Conservation (phyloP, 768 basidiomycete genomes). For the Phlegmacium glaucopus region DNA sequence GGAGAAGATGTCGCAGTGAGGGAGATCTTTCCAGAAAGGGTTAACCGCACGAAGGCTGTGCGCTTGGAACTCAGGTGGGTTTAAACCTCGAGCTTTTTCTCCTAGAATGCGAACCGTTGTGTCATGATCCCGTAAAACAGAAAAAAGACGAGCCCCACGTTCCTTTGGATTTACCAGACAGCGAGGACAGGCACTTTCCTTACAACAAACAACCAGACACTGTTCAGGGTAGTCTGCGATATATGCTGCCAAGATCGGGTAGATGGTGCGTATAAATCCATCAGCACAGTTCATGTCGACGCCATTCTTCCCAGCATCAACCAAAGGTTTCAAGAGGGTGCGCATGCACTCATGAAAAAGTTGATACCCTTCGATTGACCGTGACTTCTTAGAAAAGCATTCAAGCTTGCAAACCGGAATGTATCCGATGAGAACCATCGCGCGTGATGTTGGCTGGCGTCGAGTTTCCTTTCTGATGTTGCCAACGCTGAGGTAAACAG, state of each 20-base stretch:
- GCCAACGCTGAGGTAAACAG: slow-evolving; percentile 40
- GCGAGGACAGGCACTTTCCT: slow-evolving; percentile 18
- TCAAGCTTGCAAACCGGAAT: slow-evolving; percentile 34
- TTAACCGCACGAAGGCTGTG: slow-evolving; percentile 11
- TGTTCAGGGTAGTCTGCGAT: slow-evolving; percentile 40
- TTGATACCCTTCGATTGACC: slow-evolving; percentile 21
- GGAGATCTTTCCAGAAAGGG: slow-evolving; percentile 40
- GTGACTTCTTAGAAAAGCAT: slow-evolving; percentile 23
- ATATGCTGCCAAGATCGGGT: slow-evolving; percentile 36
- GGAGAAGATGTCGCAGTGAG: slow-evolving; percentile 36
- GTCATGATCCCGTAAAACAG: slow-evolving; percentile 1
- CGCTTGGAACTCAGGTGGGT: slow-evolving; percentile 8
- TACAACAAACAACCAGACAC: slow-evolving; percentile 26
- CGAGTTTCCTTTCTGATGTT: slow-evolving; percentile 32
- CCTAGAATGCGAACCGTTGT: neutral
- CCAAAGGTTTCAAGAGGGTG: slow-evolving; percentile 18
- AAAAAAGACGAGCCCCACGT: slow-evolving; percentile 11
- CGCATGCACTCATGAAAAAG: slow-evolving; percentile 33
- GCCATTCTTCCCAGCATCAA: slow-evolving; percentile 25
- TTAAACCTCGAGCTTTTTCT: neutral
- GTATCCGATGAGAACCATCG: slow-evolving; percentile 36
- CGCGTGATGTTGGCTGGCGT: slow-evolving; percentile 26
- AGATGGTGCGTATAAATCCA: slow-evolving; percentile 23
- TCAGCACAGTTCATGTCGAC: slow-evolving; percentile 28
- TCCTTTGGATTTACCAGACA: slow-evolving; percentile 10